These are phyloP conservation scores for Clarireedia monteithiana DNA, from an alignment of 2,329 filamentous ascomycete species.

Conservation along the genomic window DNA sequence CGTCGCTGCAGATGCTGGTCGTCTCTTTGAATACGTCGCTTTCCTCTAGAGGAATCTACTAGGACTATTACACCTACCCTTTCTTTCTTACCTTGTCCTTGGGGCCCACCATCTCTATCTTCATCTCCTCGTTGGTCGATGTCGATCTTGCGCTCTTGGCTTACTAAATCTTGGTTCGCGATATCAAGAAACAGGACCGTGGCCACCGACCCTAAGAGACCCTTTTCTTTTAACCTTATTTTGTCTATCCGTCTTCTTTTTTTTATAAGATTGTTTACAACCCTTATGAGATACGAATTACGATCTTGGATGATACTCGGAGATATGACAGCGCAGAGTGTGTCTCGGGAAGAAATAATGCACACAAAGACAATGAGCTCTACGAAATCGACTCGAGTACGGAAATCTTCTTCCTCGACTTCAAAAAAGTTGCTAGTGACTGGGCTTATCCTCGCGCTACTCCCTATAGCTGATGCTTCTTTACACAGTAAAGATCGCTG, in stretches of 20 bases:
- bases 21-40: slow-evolving; percentile 1
- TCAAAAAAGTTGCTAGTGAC: slow-evolving; percentile 9
- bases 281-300: not conserved
- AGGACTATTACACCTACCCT: not conserved
- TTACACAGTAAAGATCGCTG: slow-evolving; percentile 2
- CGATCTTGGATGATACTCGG: not conserved
- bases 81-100: not conserved
- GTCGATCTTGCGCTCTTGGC: not conserved
- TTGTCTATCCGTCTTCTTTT: not conserved
- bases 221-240: not conserved
- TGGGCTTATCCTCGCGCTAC: slow-evolving; percentile 13
- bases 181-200: slow-evolving; percentile 4
- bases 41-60: not conserved
- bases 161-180: not conserved
- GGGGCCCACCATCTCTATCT: not conserved
- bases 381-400: slow-evolving; percentile 9
- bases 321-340: not conserved
- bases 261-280: no score
- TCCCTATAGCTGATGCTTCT: slow-evolving; percentile 14
- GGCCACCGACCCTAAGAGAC: not conserved
- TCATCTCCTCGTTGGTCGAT: not conserved
- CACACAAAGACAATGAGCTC: slow-evolving; percentile 7
- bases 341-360: not conserved
- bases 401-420: slow-evolving; percentile 7
- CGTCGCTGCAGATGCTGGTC: slow-evolving; percentile 18